These are phyloP conservation scores for Verticillium longisporum DNA, from an alignment of 2,329 filamentous ascomycete genomes.

Conservation along the genomic window DNA sequence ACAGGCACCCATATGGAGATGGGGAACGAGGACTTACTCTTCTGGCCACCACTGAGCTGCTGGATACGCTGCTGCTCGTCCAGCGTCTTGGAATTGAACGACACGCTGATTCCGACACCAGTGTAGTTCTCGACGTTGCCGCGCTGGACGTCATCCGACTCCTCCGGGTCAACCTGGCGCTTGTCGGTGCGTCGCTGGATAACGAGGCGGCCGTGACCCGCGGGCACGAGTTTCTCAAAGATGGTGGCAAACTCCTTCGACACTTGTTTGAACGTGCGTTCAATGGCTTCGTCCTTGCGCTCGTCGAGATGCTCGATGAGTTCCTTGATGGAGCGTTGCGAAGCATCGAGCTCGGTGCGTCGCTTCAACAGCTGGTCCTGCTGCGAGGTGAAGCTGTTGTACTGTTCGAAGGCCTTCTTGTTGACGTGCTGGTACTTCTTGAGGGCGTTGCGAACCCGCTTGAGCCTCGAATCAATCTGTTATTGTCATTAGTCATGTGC, in stretches of 20 bases:
- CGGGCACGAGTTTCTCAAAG: constrained; percentile 91
- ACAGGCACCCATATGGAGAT: neutral
- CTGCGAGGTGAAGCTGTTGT: constrained; percentile 92
- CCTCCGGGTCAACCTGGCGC: constrained; percentile 46
- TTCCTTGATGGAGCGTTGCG: constrained; percentile 81
- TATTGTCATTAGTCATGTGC: constrained; percentile 10
- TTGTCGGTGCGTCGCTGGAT: constrained; percentile 87
- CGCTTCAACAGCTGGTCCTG: constrained; percentile 81
- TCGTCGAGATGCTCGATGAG: constrained; percentile 90
- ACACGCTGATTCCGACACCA: constrained; percentile 93
- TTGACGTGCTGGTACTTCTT: constrained; percentile 99
- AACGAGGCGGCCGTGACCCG: constrained; percentile 82
- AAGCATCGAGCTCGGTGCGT: constrained; percentile 78
- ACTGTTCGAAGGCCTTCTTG: constrained; percentile 99
- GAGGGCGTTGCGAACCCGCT: constrained; percentile 84
- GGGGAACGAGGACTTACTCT: constrained; percentile 58
- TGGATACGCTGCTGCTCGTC: constrained; percentile 98
- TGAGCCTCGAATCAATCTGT: constrained; percentile 60
- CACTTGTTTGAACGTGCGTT: constrained; percentile 97
- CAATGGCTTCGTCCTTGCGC: constrained; percentile 95
- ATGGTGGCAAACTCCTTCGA: constrained; percentile 88
- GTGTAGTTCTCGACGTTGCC: constrained; percentile 90
- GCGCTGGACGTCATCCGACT: constrained; percentile 63
- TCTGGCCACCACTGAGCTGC: constrained; percentile 93
- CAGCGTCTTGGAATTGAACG: constrained; percentile 92